Conservation (phyloP, 768 basidiomycete genomes). For the Tulasnella sp. region DNA sequence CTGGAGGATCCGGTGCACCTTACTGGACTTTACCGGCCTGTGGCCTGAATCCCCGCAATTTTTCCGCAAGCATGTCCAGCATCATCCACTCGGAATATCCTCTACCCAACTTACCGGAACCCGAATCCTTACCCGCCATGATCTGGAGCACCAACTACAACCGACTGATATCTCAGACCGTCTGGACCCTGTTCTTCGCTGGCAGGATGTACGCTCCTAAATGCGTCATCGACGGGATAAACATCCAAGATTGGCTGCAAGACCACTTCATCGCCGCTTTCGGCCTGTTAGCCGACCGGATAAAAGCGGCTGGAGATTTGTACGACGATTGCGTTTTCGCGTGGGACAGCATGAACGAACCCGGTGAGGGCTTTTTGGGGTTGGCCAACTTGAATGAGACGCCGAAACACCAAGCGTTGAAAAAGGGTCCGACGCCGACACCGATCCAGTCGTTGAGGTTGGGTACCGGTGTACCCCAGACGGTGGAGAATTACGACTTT, state of each 20-base stretch:
- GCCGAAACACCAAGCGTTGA: constrained; percentile 65
- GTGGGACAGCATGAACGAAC: constrained; percentile 97
- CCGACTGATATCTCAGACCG: constrained; percentile 77
- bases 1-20: constrained; percentile 90
- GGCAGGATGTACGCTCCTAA: constrained; percentile 85
- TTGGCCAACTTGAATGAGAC: constrained; percentile 64
- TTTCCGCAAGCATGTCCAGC: constrained; percentile 80
- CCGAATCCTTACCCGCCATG: constrained; percentile 82
- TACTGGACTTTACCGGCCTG: constrained; percentile 91
- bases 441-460: constrained; percentile 78
- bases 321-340: constrained; percentile 87
- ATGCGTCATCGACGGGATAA: constrained; percentile 83
- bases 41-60: constrained; percentile 79
- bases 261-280: constrained; percentile 71
- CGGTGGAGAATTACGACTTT: constrained; percentile 79
- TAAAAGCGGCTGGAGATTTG: constrained; percentile 68
- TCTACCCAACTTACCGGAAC: constrained; percentile 54
- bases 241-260: constrained; percentile 88
- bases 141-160: constrained; percentile 96
- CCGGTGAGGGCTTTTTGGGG: constrained; percentile 74
- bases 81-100: constrained; percentile 90
- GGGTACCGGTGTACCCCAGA: constrained; percentile 82
- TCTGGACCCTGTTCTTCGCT: constrained; percentile 94
- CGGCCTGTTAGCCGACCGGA: constrained; percentile 67
- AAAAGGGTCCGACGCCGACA: constrained; percentile 84